Evolutionary conservation across 2,329 filamentous ascomycete species (phyloP).

Genomic region (Westerdykella aurantiaca): DNA sequence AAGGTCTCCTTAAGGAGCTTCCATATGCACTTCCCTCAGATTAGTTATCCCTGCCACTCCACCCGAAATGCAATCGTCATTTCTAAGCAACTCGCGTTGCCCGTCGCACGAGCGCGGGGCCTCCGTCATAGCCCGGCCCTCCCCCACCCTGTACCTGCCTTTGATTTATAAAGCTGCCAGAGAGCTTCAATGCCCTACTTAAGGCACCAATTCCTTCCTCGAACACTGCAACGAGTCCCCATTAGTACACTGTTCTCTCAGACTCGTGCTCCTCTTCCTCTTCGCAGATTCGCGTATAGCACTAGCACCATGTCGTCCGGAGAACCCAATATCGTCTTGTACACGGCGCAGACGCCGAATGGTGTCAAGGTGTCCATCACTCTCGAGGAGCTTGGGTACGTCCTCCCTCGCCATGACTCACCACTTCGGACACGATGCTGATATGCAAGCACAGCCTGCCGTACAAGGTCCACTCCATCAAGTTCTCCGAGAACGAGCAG

Average conservation of each 20-base stretch:
- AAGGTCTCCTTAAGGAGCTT: too few relatives aligned
- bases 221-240: too few relatives aligned
- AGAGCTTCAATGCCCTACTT: too few relatives aligned
- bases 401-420: not conserved
- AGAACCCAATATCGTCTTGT: conserved; percentile 65
- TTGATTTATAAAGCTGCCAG: too few relatives aligned
- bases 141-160: too few relatives aligned
- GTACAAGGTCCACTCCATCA: conserved; percentile 69
- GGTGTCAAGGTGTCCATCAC: conserved; percentile 85
- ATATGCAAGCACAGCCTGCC: conserved; percentile 44
- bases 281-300: too few relatives aligned
- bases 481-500: conserved; percentile 70
- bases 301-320: conserved; percentile 17
- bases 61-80: not conserved
- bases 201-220: too few relatives aligned
- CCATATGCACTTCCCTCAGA: not conserved
- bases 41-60: not conserved
- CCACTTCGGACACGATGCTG: too few relatives aligned
- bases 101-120: not conserved
- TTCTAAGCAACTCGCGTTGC: not conserved
- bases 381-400: conserved; percentile 69
- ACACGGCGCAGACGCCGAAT: conserved; percentile 79
- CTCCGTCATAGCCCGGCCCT: too few relatives aligned
- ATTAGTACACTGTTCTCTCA: not conserved
- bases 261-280: not conserved